Base-by-base conservation (phyloP, 2,329 filamentous ascomycete genomes). In the Calonectria ilicicola region DNA sequence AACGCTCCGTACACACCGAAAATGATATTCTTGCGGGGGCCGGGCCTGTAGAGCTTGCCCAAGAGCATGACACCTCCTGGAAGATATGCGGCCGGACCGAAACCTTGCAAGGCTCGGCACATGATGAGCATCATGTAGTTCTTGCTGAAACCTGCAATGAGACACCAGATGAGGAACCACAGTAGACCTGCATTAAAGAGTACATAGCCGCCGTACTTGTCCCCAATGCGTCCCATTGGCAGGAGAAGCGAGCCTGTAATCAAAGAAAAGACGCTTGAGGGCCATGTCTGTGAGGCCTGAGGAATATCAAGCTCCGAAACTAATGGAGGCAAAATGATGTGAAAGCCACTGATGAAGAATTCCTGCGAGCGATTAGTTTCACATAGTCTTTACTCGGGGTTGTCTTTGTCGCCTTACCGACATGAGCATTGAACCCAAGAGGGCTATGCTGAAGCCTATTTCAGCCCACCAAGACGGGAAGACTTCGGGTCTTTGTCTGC, bases 81-180 rank as follows among this genome's bases (percentile, higher is more conserved):
- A 14, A 95, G 82, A 73, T 94, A 94, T 0, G 93, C 93, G 1
- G 93, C 93, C 1, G 93, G 89, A 0, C 93, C 94, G 12, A 96
- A 83, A 0, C 94, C 94, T 82, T 95, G 93, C 51, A 95, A 84
- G 10, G 93, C 93, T 65, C 94, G 92, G 80, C 92, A 94, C 67
- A 93, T 86, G 76, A 95, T 93, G 73, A 96, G 86, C 91, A 95
- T 94, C 64, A 91, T 82, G 72, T 92, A 89, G 82, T 90, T 92
- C 67, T 86, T 85, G 71, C 91, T 92, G 83, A 96, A 94, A 14
- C 94, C 94, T 19, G 89, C 90, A 67, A 95, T 84, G 66, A 96
- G 83, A 12, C 90, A 92, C 90, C 93, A 96, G 44, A 92, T 74
- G 9, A 90, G 82, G 64, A 95, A 89, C 94, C 94, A 94, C 47